Evolutionary conservation across 2,329 filamentous ascomycete genomes (phyloP).

Genomic region (Venturia carpophila): DNA sequence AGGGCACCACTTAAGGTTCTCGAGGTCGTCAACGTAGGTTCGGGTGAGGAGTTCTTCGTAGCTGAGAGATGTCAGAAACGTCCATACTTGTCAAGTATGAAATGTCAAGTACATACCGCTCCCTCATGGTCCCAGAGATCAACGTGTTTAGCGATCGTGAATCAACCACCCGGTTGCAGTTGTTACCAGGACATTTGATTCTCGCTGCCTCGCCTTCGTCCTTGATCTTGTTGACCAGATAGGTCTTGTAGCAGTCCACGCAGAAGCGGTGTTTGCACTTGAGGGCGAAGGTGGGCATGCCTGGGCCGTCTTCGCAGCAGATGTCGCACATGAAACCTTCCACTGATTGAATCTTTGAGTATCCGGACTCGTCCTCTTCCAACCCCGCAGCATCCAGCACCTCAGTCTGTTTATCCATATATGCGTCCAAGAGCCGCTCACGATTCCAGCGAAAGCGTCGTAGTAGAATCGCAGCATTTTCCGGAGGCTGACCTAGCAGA

Average conservation of each 20-base stretch:
- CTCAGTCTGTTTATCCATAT: constrained; percentile 81
- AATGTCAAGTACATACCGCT: constrained; percentile 39
- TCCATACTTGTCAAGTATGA: neutral
- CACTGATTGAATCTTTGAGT: constrained; percentile 39
- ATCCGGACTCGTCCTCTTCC: constrained; percentile 51
- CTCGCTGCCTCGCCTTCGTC: constrained; percentile 92
- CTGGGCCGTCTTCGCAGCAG: constrained; percentile 80
- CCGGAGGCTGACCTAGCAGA: constrained; percentile 80
- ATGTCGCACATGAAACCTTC: constrained; percentile 86
- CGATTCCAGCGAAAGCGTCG: constrained; percentile 94
- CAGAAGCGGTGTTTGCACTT: constrained; percentile 94
- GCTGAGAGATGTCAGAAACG: constrained; percentile 35
- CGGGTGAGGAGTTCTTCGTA: constrained; percentile 83
- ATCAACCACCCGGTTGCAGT: constrained; percentile 85
- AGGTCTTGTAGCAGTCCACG: constrained; percentile 84
- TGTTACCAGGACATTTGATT: constrained; percentile 85
- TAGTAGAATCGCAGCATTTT: constrained; percentile 83
- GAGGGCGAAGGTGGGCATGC: constrained; percentile 79
- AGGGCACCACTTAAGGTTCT: constrained; percentile 93
- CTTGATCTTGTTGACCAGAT: constrained; percentile 84
- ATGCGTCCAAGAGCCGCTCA: constrained; percentile 86
- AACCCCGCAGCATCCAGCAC: constrained; percentile 80
- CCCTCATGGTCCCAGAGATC: constrained; percentile 48
- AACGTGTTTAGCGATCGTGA: constrained; percentile 78
- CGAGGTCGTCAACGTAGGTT: constrained; percentile 95